Base-by-base conservation (phyloP, 2,329 filamentous ascomycete species). In the Aspergillus brunneoviolaceus region DNA sequence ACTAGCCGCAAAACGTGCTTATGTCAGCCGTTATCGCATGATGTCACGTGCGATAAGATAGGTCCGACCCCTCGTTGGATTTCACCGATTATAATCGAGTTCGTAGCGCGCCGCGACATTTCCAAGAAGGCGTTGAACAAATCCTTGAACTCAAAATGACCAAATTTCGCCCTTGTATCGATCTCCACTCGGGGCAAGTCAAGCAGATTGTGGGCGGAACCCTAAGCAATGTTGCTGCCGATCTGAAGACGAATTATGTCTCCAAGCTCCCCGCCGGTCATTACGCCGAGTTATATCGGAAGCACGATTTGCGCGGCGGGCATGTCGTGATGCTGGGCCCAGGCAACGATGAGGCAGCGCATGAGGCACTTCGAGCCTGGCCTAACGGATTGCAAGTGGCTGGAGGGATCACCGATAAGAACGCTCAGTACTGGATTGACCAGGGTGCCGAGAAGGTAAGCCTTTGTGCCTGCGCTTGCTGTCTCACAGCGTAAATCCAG, bases 171-270 rank as follows among this genome's bases (percentile, higher is more conserved):
- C 95, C 95, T 21, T 99, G 95, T 74, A 98, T 99, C 77, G 95
- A 99, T 79, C 85, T 99, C 56, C 95, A 99, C 77, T 89, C 93
- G n/a, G 95, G 95, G 14, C 89, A 94, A 74, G 95, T 99, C 61
- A 99, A 99, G 81, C 95, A 99, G 77, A 99, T 99, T 69, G 93
- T 99, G 47, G 95, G 95, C 68, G 94, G 95, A 61, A 98, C 95
- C 1, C 85, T 99, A 63, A 89, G 89, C 78, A 85, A 85, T 73
- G 76, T 83, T 9, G 85, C 85, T 1, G 75, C 82, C 6, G 82
- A 85, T 59, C 84, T 98, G 59, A 89, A 92, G 79, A 98, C 94
- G 51, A 99, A 99, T 78, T 93, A 92, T 80, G 89, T 96, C 62
- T 97, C 95, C 10, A 85, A 88, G 52, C 87, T 94, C 63, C 89